Conservation (phyloP, 1,139 yeast species). For the Debaryomyces sp. region DNA sequence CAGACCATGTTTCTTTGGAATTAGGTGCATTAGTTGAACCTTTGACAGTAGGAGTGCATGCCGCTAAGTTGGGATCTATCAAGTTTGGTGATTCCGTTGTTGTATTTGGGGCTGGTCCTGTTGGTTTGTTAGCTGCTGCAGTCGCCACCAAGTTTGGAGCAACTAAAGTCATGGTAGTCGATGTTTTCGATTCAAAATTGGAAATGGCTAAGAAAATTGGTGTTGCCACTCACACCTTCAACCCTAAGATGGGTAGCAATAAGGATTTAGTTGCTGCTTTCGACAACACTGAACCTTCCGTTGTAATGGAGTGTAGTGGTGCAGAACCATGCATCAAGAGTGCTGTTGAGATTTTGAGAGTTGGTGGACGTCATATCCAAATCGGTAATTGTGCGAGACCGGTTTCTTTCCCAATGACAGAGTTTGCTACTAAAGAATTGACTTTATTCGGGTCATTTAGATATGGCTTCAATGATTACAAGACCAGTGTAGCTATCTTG, state of each 20-base stretch:
- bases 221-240: conserved; percentile 61
- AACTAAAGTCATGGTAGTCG: conserved; percentile 64
- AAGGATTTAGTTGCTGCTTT: conserved; percentile 37
- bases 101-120: conserved; percentile 94
- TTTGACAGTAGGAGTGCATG: conserved; percentile 83
- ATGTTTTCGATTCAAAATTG: conserved; percentile 61
- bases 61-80: conserved; percentile 68
- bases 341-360: conserved; percentile 58
- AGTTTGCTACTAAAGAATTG: conserved; percentile 69
- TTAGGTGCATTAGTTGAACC: conserved; percentile 93
- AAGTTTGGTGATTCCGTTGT: conserved; percentile 74
- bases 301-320: conserved; percentile 75
- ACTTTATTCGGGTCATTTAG: conserved; percentile 78
- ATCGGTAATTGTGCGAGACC: conserved; percentile 76
- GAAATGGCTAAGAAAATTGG: conserved; percentile 59
- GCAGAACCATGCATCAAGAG: conserved; percentile 68
- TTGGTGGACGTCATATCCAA: conserved; percentile 72
- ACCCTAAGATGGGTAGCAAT: conserved; percentile 51
- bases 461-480: conserved; percentile 79
- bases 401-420: conserved; percentile 74
- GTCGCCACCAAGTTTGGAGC: conserved; percentile 87
- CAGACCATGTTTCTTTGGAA: conserved; percentile 75
- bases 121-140: conserved; percentile 79
- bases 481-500: conserved; percentile 69
- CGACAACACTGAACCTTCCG: conserved; percentile 52